These are phyloP conservation scores for Rhizopogon parksii DNA, from an alignment of 1,284 basidiomycete genomes.

Conservation along the genomic window DNA sequence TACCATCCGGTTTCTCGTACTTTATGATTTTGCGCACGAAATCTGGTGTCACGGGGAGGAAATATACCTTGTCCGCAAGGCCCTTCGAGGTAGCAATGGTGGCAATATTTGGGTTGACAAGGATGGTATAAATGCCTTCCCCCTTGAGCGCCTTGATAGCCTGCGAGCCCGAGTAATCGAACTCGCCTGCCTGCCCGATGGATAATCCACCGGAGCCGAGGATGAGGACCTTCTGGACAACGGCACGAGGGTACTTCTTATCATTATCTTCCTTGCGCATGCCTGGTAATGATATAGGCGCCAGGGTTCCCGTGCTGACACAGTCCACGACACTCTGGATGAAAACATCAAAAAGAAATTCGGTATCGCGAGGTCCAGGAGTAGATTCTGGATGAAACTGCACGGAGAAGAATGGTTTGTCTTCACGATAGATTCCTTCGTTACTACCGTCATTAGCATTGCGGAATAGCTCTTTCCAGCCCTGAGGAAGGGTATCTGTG, in stretches of 20 bases:
- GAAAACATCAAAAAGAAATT: conserved; percentile 99
- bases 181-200: conserved; percentile 98
- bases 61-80: conserved; percentile 98
- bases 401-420: conserved; percentile 96
- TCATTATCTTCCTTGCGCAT: conserved; percentile 83
- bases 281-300: conserved; percentile 83
- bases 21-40: conserved; percentile 98
- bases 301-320: conserved; percentile 57
- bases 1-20: conserved; percentile 97
- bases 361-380: conserved; percentile 97
- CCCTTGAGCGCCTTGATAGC: conserved; percentile 99
- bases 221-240: conserved; percentile 91
- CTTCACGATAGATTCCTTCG: conserved; percentile 93
- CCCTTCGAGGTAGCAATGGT: conserved; percentile 98
- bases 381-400: conserved; percentile 99
- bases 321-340: conserved; percentile 82
- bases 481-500: conserved; percentile 66
- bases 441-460: conserved; percentile 98
- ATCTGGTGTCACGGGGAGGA: conserved; percentile 95
- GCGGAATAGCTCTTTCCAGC: conserved; percentile 92
- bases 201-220: conserved; percentile 97
- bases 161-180: conserved; percentile 98
- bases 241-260: conserved; percentile 65
- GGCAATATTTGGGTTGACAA: conserved; percentile 99
- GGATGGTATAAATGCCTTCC: conserved; percentile 97